Evolutionary conservation across 2,329 filamentous ascomycete species (phyloP), one percentile per base, ranked within the genome.

Genomic region (Aspergillus quadrilineatus): DNA sequence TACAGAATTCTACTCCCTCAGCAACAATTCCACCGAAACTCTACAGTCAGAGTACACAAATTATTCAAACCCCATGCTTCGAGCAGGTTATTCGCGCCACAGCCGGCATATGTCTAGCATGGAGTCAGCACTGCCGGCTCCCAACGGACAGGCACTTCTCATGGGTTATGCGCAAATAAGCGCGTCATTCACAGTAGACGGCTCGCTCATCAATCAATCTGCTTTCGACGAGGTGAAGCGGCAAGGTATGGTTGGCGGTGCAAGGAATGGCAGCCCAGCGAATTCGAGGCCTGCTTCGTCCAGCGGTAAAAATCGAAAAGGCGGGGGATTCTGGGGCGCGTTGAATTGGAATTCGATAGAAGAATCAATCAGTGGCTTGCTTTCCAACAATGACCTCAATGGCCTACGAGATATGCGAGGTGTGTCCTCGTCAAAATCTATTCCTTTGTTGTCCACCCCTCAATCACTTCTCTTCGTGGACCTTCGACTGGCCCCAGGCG

Each of bases 81-180:
- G 87, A 32, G 71, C 82, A 4, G 62, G 60, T 59, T 67, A 66
- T 29, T 43, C 63, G 51, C 69, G 73, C 29, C 74, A 77, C 61
- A 65, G 60, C 44, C 73, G 80, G 50, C 74, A 78, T 63, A 69
- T 73, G 51, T 83, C 82, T 43, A 76, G 73, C 56, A 62, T 78
- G 44, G 58, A 73, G 60, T 53, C 69, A 17, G 60, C 53, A 45
- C 60, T 57, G 10, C 66, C 59, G 29, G 30, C 58, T 6, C 52
- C 60, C 15, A 65, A 67, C 44, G 63, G 61, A 52, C 92, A 97
- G 70, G 87, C 88, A 1, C 77, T 99, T 53, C 95, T 99, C 86
- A 99, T 99, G 94, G 94, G 92, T 0, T 99, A 96, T 74, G 93
- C 90, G 2, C 94, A 99, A 66, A 85, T 97, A 2, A 89, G 91